Evolutionary conservation across 768 basidiomycete genomes (phyloP), one percentile per base, ranked within the genome.

Genomic region (Sistotremastrum niveocremeum): DNA sequence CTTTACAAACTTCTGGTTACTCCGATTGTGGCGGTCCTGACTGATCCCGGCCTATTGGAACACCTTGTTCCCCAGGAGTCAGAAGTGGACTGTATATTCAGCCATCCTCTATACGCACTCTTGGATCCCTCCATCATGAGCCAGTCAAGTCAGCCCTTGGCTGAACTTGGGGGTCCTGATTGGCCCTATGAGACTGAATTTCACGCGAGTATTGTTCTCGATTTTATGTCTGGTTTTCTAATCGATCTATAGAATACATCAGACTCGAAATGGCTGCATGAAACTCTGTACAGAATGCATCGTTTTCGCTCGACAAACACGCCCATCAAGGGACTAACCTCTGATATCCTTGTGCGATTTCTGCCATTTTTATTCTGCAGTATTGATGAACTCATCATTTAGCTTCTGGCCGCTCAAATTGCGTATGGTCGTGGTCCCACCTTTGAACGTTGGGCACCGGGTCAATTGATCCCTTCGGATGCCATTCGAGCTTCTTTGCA

Each of bases 51-150:
- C 3, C 29, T 88, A 1, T 64, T 93, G 2, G 57, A 62, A 1
- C 53, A 56, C 11, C 65, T 91, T 4, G 64, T 59, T 20, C 75
- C 83, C 2, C 70, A 72, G 10, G 70, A 71, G 34, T 71, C 67
- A 5, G 84, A 94, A 57, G 90, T 94, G 2, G 76, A 79, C 10
- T 64, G 64, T 2, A 89, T 93, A 51, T 94, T 93, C 58, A 73
- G 72, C 43, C 81, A 90, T 54, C 85, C 84, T 0, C 65, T 94
- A 0, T 74, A 79, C 51, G 84, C 81, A 1, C 56, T 85, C 7
- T 62, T 89, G 12, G 76, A 87, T 49, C 83, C 81, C 0, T 55
- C 54, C 2, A 58, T 80, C 12, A 64, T 70, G 3, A 58, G 57
- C n/a, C 53, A 50, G 1, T 68, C 71, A 41, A 65, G 69, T 43